A percentile compares a stretch with the other conserved stretches of the same genome.
These are phyloP conservation scores for Ceriops zippeliana DNA, from an alignment of 345 rosid species.

Conservation along the genomic window DNA sequence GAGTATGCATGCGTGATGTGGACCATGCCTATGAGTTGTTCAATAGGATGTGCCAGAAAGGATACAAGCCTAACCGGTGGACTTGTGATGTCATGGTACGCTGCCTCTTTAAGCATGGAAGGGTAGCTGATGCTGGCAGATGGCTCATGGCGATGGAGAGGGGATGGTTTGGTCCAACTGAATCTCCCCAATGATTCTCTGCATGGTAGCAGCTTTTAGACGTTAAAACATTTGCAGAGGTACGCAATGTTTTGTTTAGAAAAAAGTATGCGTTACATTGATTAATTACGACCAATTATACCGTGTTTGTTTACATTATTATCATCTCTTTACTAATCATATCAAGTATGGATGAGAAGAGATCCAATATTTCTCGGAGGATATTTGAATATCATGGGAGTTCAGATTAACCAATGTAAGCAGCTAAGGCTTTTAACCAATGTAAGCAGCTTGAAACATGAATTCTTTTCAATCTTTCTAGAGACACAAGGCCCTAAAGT, in stretches of 20 bases:
- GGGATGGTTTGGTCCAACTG: conserved; percentile 25
- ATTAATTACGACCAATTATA: no score
- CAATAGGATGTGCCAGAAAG: conserved; percentile 43
- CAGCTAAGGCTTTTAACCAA: no score
- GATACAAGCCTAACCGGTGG: conserved; percentile 60
- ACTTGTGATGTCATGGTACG: conserved; percentile 42
- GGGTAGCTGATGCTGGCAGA: conserved; percentile 34
- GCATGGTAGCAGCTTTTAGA: neutral
- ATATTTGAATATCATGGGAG: no score
- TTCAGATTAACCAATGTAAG: no score
- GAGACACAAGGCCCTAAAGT: no score
- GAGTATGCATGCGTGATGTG: conserved; percentile 32
- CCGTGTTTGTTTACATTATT: no score
- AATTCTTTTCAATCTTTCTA: no score
- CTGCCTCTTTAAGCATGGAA: conserved; percentile 36
- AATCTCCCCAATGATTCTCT: conserved; percentile 4
- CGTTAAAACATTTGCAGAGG: neutral
- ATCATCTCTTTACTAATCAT: no score
- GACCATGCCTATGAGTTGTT: conserved; percentile 45
- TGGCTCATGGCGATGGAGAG: conserved; percentile 35
- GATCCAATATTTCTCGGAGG: no score
- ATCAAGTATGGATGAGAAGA: no score
- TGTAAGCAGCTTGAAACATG: no score
- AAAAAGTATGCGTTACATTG: neutral
- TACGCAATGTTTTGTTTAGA: conserved; percentile 1